These are phyloP conservation scores for Globisporangium viniferum DNA, from an alignment of 352 stramenopile species.

Conservation along the genomic window DNA sequence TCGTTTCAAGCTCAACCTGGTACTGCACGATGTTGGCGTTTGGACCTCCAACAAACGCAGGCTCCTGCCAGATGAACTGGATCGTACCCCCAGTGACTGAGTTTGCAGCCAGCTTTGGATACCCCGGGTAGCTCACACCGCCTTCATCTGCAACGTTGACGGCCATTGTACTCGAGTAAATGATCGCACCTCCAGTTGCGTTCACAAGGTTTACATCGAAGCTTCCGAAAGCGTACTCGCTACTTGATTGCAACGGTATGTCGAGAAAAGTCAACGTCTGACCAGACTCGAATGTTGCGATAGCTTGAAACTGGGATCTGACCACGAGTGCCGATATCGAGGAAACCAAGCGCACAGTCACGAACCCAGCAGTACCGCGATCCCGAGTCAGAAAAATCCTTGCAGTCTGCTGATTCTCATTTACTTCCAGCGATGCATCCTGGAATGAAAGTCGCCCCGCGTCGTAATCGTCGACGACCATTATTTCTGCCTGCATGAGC, in stretches of 20 bases:
- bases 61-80: constrained; percentile 18
- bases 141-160: constrained; percentile 36
- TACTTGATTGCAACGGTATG: constrained; percentile 25
- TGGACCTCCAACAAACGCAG: constrained; percentile 25
- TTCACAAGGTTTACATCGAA: constrained; percentile 30
- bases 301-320: constrained; percentile 19
- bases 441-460: constrained; percentile 30
- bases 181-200: constrained; percentile 23
- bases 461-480: constrained; percentile 35
- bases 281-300: constrained; percentile 32
- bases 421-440: constrained; percentile 19
- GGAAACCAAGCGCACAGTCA: constrained; percentile 29
- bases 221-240: constrained; percentile 27
- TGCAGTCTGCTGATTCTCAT: constrained; percentile 7
- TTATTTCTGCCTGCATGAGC: constrained; percentile 14
- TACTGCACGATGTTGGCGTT: constrained; percentile 17
- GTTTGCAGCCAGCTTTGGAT: constrained; percentile 8
- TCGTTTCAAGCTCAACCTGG: constrained; percentile 8
- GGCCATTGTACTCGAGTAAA: constrained; percentile 14
- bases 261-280: constrained; percentile 5
- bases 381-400: constrained; percentile 12
- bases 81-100: constrained; percentile 30
- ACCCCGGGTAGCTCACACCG: constrained; percentile 37
- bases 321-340: constrained; percentile 28
- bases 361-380: constrained; percentile 11